These are phyloP conservation scores for Fragaria vesca DNA, from an alignment of 306 rosid species.

Conservation along the genomic window DNA sequence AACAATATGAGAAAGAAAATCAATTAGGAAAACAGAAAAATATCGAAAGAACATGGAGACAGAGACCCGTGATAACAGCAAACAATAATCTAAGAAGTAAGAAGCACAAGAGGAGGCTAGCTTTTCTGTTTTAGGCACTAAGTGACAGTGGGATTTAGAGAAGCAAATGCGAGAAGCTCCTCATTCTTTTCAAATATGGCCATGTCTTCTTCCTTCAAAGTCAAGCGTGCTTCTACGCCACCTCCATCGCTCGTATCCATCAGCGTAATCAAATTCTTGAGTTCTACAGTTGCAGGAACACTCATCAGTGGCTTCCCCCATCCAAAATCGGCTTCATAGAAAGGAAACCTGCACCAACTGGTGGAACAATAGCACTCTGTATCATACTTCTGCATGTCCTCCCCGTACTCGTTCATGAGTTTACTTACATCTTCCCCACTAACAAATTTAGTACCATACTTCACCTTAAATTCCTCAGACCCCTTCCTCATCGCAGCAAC, in stretches of 20 bases:
- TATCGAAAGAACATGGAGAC: too few relatives aligned
- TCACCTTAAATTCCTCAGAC: background rate
- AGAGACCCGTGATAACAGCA: background rate
- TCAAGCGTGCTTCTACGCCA: constrained; percentile 26
- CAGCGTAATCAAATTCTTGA: background rate
- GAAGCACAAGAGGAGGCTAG: background rate
- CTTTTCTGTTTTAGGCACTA: background rate
- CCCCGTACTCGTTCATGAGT: background rate
- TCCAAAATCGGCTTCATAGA: background rate
- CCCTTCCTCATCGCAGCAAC: background rate
- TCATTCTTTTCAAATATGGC: constrained; percentile 10
- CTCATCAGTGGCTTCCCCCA: background rate
- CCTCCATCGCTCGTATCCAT: constrained; percentile 25
- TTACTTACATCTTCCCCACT: background rate
- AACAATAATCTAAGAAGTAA: background rate
- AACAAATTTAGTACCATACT: background rate
- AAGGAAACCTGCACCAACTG: constrained; percentile 1
- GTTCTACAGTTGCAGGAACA: background rate
- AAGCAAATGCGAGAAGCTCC: constrained; percentile 18
- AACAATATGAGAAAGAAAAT: too few relatives aligned
- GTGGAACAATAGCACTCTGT: background rate
- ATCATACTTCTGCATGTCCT: background rate
- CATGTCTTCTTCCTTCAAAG: constrained; percentile 13
- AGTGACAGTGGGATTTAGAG: constrained; percentile 11
- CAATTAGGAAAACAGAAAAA: too few relatives aligned